A percentile compares a stretch with the other conserved stretches of the same genome.
phyloP scores from a whole-genome alignment of 805 yeast genomes.

The Ogataea pignaliae region DNA sequence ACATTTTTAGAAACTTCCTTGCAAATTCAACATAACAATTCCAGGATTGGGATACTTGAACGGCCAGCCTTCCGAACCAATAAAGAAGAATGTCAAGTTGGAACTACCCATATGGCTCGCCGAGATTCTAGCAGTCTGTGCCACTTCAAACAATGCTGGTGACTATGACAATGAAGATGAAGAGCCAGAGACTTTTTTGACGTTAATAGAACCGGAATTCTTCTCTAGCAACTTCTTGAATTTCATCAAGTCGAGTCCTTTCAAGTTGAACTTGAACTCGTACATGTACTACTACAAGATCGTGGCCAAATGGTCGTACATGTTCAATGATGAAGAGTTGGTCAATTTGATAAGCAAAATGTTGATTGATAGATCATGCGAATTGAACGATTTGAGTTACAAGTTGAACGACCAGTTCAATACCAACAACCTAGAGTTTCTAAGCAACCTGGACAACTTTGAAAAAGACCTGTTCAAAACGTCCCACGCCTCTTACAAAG shows the following conservation, averaged over 20 bases:
- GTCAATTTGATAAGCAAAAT: slow-evolving; percentile 43
- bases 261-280: slow-evolving; percentile 21
- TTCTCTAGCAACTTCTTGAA: slow-evolving; percentile 63
- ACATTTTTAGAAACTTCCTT: slow-evolving; percentile 54
- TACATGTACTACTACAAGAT: slow-evolving; percentile 50
- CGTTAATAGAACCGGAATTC: slow-evolving; percentile 67
- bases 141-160: slow-evolving; percentile 22
- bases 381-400: slow-evolving; percentile 62
- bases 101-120: slow-evolving; percentile 92
- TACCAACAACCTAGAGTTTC: slow-evolving; percentile 37
- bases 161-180: slow-evolving; percentile 30
- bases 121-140: slow-evolving; percentile 59
- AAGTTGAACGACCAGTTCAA: slow-evolving; percentile 32
- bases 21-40: slow-evolving; percentile 69
- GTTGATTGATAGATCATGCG: slow-evolving; percentile 61
- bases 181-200: slow-evolving; percentile 50
- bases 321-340: slow-evolving; percentile 65
- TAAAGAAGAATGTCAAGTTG: slow-evolving; percentile 55
- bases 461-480: slow-evolving; percentile 57
- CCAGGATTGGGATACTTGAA: slow-evolving; percentile 88
- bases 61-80: slow-evolving; percentile 64
- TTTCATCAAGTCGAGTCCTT: slow-evolving; percentile 66
- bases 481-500: slow-evolving; percentile 40
- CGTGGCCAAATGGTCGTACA: slow-evolving; percentile 70
- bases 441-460: slow-evolving; percentile 68